Conservation (phyloP, 345 rosid species). For the Physaria fendleri region DNA sequence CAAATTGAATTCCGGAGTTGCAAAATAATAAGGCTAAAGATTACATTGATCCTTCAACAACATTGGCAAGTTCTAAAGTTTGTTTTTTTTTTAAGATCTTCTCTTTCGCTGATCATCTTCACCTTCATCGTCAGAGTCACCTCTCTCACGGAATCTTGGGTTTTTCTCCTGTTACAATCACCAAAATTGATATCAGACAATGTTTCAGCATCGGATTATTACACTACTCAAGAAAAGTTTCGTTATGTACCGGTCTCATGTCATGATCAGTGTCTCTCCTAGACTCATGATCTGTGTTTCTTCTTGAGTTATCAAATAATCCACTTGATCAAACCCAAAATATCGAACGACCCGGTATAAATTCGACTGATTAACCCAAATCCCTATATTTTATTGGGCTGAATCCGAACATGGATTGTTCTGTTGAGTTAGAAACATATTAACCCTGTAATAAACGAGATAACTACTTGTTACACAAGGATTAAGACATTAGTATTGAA, state of each 20-base stretch:
- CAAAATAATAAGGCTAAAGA: constrained; percentile 16
- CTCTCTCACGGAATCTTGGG: constrained; percentile 95
- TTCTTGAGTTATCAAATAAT: constrained; percentile 66
- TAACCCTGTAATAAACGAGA: no score
- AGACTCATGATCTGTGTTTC: constrained; percentile 53
- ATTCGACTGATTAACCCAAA: no score
- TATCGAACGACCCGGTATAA: no score
- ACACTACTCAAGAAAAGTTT: neutral
- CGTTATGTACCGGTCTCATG: constrained; percentile 28
- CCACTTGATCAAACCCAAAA: no score
- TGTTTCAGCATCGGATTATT: neutral
- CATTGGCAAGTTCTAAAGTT: constrained; percentile 9
- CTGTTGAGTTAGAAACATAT: no score
- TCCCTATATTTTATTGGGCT: no score
- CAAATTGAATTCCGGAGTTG: constrained; percentile 4
- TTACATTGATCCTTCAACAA: constrained; percentile 12
- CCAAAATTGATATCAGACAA: neutral
- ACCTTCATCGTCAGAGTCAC: constrained; percentile 91
- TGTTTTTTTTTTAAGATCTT: constrained; percentile 34
- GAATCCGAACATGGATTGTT: no score
- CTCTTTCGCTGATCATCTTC: constrained; percentile 63
- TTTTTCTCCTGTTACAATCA: constrained; percentile 75
- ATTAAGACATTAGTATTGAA: neutral
- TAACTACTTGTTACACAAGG: no score
- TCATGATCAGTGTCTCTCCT: constrained; percentile 26